Evolutionary conservation across 441 rosid species (phyloP).

Genomic region (Gossypium lobatum): DNA sequence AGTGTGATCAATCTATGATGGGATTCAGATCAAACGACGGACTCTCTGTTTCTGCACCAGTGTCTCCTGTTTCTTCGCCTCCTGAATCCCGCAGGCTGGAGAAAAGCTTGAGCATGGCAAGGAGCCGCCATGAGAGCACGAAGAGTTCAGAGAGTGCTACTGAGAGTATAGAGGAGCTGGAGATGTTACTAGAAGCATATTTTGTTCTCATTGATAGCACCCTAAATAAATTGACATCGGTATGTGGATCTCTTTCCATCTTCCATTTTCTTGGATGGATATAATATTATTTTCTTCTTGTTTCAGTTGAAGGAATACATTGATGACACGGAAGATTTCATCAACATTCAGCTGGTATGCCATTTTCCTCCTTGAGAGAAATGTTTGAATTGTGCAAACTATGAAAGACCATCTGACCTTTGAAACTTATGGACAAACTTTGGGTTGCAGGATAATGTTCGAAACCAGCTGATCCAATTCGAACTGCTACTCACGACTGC

Average conservation of each 20-base stretch:
- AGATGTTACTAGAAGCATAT: slow-evolving; percentile 98
- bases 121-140: slow-evolving; percentile 90
- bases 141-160: slow-evolving; percentile 71
- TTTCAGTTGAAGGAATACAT: slow-evolving; percentile 94
- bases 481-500: slow-evolving; percentile 92
- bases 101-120: slow-evolving; percentile 76
- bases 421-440: neutral
- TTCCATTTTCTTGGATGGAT: neutral
- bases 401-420: neutral
- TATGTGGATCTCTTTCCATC: slow-evolving; percentile 22
- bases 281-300: slow-evolving; percentile 2
- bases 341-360: slow-evolving; percentile 90
- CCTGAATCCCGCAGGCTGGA: slow-evolving; percentile 75
- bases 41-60: slow-evolving; percentile 78
- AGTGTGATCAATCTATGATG: slow-evolving; percentile 67
- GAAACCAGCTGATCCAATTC: slow-evolving; percentile 93
- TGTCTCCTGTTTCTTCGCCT: slow-evolving; percentile 89
- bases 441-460: slow-evolving; percentile 72
- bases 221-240: slow-evolving; percentile 89
- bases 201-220: slow-evolving; percentile 95
- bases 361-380: neutral
- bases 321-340: slow-evolving; percentile 94
- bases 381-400: neutral
- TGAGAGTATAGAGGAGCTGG: slow-evolving; percentile 85
- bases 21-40: slow-evolving; percentile 76